phyloP scores from a whole-genome alignment of 371 early-diverging fungal genomes.

The Dentiscutata heterogama region DNA sequence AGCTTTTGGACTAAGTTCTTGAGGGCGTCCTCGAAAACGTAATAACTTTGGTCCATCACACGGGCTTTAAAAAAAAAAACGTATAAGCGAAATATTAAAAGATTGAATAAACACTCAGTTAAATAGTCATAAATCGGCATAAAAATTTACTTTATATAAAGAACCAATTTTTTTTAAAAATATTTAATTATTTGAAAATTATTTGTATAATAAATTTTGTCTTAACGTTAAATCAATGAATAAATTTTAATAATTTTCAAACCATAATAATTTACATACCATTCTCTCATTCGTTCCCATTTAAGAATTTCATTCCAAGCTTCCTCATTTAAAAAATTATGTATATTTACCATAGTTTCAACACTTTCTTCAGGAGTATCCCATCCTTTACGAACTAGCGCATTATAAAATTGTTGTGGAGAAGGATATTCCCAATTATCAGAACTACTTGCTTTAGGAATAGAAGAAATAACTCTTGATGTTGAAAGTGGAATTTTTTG shows the following conservation, averaged over 20 bases:
- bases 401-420: slow-evolving; percentile 97
- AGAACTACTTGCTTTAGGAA: slow-evolving; percentile 62
- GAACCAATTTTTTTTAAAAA: too few species aligned
- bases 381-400: slow-evolving; percentile 94
- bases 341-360: slow-evolving; percentile 95
- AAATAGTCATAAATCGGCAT: too few species aligned
- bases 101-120: too few species aligned
- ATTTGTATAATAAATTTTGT: neutral
- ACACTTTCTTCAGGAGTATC: slow-evolving; percentile 91
- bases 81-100: neutral
- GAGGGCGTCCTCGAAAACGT: slow-evolving; percentile 86
- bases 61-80: slow-evolving; percentile 51
- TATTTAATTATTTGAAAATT: too few species aligned
- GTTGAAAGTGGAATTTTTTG: slow-evolving; percentile 67
- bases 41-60: slow-evolving; percentile 75
- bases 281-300: slow-evolving; percentile 87
- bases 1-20: slow-evolving; percentile 84
- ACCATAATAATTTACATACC: too few species aligned
- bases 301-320: slow-evolving; percentile 94
- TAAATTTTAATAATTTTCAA: too few species aligned
- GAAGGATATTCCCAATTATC: slow-evolving; percentile 94
- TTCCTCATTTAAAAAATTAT: slow-evolving; percentile 96
- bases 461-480: slow-evolving; percentile 69
- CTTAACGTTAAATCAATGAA: neutral
- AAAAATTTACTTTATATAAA: too few species aligned